phyloP scores from a whole-genome alignment of 1,284 basidiomycete species.

The Agroathelia rolfsii region DNA sequence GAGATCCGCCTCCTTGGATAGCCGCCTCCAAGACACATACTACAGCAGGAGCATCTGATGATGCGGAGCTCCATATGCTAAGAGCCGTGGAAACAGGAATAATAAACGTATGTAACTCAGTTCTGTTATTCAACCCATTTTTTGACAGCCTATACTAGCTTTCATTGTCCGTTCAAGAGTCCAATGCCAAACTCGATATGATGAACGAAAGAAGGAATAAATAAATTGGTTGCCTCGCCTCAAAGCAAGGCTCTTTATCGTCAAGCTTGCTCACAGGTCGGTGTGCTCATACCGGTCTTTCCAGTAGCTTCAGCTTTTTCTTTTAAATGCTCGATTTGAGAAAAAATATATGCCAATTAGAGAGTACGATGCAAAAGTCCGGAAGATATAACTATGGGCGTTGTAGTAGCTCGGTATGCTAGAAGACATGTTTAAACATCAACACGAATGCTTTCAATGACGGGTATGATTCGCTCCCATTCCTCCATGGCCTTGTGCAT shows the following conservation, averaged over 20 bases:
- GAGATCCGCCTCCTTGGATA: slow-evolving; percentile 66
- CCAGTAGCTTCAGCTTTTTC: too few species aligned
- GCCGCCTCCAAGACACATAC: slow-evolving; percentile 58
- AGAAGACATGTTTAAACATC: slow-evolving; percentile 46
- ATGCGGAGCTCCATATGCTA: slow-evolving; percentile 57
- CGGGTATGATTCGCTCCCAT: slow-evolving; percentile 84
- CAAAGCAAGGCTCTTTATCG: too few species aligned
- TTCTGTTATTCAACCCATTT: background rate
- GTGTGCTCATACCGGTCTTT: too few species aligned
- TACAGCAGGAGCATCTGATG: slow-evolving; percentile 46
- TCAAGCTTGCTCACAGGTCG: too few species aligned
- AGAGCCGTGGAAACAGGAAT: slow-evolving; percentile 80
- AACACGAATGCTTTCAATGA: slow-evolving; percentile 80
- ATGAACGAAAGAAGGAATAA: slow-evolving; percentile 17
- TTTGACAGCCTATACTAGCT: slow-evolving; percentile 33
- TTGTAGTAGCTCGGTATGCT: slow-evolving; percentile 5
- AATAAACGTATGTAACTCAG: slow-evolving; percentile 52
- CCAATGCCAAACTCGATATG: slow-evolving; percentile 56
- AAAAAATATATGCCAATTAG: too few species aligned
- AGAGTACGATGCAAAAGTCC: slow-evolving; percentile 1
- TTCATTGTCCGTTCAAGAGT: slow-evolving; percentile 72
- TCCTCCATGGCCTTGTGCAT: slow-evolving; percentile 72
- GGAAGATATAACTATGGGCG: slow-evolving; percentile 3
- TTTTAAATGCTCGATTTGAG: too few species aligned
- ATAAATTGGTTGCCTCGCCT: too few species aligned